Base-by-base conservation (phyloP, 148 eudicot genomes). In the Diospyros lotus region DNA sequence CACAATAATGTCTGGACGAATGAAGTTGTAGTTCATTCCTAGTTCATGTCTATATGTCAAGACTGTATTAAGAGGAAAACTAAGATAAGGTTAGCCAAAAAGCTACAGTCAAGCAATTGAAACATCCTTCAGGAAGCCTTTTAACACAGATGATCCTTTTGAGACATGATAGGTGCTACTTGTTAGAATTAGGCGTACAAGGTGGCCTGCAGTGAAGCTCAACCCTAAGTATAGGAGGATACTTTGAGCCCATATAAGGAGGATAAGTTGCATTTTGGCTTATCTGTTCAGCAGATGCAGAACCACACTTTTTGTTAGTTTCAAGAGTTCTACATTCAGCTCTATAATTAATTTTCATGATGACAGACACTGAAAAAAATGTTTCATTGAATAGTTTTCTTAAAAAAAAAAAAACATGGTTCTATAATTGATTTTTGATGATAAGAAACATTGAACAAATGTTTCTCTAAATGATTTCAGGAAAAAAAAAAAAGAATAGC, bases 1-100 rank as follows among this genome's bases (percentile, higher is more conserved):
- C 54, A 95, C 99, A 67, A 95, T 95, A 79, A 95, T 77, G 79
- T 95, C 97, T 43, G 97, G 96, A 18, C 88, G 94, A 73, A 95
- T 90, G 84, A 92, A 95, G 84, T 83, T 89, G 81, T 90, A 95
- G 81, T 95, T 92, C 81, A 95, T 90, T 80, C 98, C 98, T 76
- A 92, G 80, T 80, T 95, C 99, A 78, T 95, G 99, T 86, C 94
- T 88, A 78, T 95, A 95, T 17, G 96, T 92, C 77, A 95, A 83
- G 64, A 86, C 99, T 95, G 91, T 76, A 72, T 28, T 40, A 61
- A 46, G 66, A 48, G 52, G n/a, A 42, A 46, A 38, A 59, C 60
- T 14, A 76, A 71, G 41, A 64, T 73, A 63, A 80, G 41, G 54
- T 44, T 41, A 69, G 69, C 42, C 18, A 43, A 51, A 54, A 62